A percentile compares a stretch with the other conserved stretches of the same genome.
These are phyloP conservation scores for Ceratobasidium sp. DNA, from an alignment of 1,284 basidiomycete species.

Conservation along the genomic window DNA sequence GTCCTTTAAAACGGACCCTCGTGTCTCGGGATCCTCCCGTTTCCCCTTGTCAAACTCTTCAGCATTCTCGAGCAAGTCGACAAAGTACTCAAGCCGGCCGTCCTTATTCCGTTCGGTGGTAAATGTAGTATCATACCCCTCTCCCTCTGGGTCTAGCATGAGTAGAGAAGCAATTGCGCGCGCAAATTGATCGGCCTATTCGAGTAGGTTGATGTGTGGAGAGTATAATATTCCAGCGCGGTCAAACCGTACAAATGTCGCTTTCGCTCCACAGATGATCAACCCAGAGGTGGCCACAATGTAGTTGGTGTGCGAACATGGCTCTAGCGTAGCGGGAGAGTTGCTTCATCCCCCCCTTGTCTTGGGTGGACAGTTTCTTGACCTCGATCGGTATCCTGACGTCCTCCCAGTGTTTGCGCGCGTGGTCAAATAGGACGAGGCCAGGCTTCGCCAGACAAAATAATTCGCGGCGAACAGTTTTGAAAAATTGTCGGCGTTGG, in stretches of 20 bases:
- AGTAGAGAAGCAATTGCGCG: background rate
- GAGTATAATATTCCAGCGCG: conserved; percentile 4
- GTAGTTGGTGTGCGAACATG: conserved; percentile 15
- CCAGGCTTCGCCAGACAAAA: too few species aligned
- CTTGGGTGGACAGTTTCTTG: background rate
- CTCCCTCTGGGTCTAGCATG: background rate
- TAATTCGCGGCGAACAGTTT: too few species aligned
- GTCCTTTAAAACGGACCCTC: too few species aligned
- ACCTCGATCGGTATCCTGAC: conserved; percentile 15
- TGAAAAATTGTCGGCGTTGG: too few species aligned
- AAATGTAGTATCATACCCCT: conserved; percentile 17
- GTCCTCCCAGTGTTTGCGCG: background rate
- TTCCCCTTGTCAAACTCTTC: background rate
- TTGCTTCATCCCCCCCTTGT: conserved; percentile 17
- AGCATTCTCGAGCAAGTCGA: background rate
- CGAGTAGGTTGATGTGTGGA: background rate
- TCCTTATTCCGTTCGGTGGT: background rate
- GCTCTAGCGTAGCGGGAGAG: conserved; percentile 21
- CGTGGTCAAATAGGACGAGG: background rate
- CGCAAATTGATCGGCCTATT: background rate
- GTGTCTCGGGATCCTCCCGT: too few species aligned
- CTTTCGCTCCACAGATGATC: conserved; percentile 2
- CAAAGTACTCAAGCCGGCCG: conserved; percentile 1
- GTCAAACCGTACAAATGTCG: conserved; percentile 10
- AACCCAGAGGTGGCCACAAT: conserved; percentile 9